Percentiles rank a stretch among this genome's conserved stretches.
Conservation (phyloP, 78 protist genomes). For the Planoprotostelium fungivorum region DNA sequence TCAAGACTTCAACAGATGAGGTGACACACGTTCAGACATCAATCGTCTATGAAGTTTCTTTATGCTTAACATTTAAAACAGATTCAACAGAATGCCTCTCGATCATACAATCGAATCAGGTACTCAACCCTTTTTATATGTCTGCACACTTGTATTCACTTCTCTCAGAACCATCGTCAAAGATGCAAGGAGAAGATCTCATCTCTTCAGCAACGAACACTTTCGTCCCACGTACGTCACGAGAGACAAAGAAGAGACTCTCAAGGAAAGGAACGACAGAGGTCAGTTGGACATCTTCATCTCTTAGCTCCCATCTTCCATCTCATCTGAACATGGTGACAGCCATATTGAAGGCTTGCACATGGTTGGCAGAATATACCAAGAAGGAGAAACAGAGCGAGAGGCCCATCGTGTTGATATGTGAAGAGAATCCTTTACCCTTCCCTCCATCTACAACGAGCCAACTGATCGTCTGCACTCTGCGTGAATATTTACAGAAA, state of each 20-base stretch:
- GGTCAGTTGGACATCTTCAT: too few relatives aligned
- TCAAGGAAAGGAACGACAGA: constrained; percentile 81
- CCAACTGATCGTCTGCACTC: background rate
- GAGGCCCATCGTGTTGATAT: background rate
- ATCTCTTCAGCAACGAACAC: constrained; percentile 80
- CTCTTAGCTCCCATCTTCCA: background rate
- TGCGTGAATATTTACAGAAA: background rate
- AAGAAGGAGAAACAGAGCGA: background rate
- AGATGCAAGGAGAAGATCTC: constrained; percentile 20
- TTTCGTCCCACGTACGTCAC: constrained; percentile 11
- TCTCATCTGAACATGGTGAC: background rate
- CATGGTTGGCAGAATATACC: background rate
- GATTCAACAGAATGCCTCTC: background rate
- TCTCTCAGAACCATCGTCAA: constrained; percentile 44
- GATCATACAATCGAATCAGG: background rate
- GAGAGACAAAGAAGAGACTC: constrained; percentile 68
- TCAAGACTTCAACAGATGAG: background rate
- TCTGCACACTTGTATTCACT: constrained; percentile 9
- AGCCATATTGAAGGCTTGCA: background rate
- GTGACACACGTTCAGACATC: too few relatives aligned
- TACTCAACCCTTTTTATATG: background rate
- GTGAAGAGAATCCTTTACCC: background rate
- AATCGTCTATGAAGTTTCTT: background rate
- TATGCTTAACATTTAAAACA: background rate
- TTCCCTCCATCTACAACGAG: background rate